A percentile compares a stretch with the other conserved stretches of the same genome.
These are phyloP conservation scores for Cercophora newfieldiana DNA, from an alignment of 495 filamentous ascomycete genomes.

Conservation along the genomic window DNA sequence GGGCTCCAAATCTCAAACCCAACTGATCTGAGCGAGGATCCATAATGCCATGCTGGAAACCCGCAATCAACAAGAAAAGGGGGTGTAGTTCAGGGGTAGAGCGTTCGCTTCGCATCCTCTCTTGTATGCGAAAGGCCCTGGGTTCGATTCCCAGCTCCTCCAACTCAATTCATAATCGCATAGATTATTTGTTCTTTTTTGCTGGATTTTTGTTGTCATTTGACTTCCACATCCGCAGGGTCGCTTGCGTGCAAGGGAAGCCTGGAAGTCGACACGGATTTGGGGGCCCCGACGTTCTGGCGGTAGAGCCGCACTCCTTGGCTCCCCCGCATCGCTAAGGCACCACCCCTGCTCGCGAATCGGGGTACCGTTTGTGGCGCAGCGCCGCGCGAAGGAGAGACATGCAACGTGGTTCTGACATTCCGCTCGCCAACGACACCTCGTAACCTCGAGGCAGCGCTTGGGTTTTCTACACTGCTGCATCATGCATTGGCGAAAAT, in stretches of 20 bases:
- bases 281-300: background rate
- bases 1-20: too few relatives aligned
- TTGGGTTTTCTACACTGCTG: background rate
- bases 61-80: constrained; percentile 4
- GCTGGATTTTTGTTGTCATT: background rate
- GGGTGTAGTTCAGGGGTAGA: constrained; percentile 15
- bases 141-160: constrained; percentile 6
- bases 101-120: constrained; percentile 14
- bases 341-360: background rate
- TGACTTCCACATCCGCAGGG: background rate
- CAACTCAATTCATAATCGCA: background rate
- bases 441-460: background rate
- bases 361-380: background rate
- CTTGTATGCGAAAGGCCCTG: constrained; percentile 2
- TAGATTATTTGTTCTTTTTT: background rate
- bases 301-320: background rate
- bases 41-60: background rate
- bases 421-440: background rate
- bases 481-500: constrained; percentile 3
- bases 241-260: background rate
- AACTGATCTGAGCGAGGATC: background rate
- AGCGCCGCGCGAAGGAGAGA: background rate
- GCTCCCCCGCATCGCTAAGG: background rate
- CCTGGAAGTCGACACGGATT: background rate
- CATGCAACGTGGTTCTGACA: constrained; percentile 2